Conservation (phyloP, 2,329 filamentous ascomycete species). For the Sarocladiaceae sp. region DNA sequence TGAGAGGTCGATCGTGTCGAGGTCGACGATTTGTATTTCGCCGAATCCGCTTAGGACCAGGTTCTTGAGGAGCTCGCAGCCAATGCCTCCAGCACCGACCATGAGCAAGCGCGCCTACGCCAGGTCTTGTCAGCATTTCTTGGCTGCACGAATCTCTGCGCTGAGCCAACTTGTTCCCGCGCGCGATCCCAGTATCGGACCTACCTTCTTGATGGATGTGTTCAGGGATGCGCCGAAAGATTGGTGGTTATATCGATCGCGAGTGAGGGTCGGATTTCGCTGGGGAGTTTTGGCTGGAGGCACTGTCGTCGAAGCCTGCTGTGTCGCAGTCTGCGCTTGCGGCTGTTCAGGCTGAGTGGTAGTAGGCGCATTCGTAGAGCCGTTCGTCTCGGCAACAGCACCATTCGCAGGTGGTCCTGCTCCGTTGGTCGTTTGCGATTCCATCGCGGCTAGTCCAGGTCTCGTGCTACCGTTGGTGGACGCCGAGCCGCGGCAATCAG, state of each 20-base stretch:
- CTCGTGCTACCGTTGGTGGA: no score
- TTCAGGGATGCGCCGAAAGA: slow-evolving; percentile 63
- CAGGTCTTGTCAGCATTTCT: no score
- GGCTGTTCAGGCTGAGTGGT: neutral
- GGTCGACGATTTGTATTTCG: slow-evolving; percentile 89
- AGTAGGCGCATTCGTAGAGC: neutral
- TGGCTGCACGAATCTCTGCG: no score
- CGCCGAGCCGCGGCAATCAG: no score
- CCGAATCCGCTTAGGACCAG: slow-evolving; percentile 87
- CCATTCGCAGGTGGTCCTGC: slow-evolving; percentile 1
- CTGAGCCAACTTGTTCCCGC: no score
- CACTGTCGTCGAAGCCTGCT: slow-evolving; percentile 14
- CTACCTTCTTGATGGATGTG: slow-evolving; percentile 62
- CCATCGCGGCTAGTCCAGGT: slow-evolving; percentile 1
- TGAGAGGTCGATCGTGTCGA: slow-evolving; percentile 96
- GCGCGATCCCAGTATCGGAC: no score
- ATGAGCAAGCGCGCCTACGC: slow-evolving; percentile 76
- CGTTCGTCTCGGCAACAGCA: neutral
- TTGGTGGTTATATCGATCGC: slow-evolving; percentile 54
- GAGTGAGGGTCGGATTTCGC: slow-evolving; percentile 24
- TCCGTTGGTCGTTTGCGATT: slow-evolving; percentile 3
- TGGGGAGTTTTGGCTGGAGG: slow-evolving; percentile 10
- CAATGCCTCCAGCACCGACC: slow-evolving; percentile 94
- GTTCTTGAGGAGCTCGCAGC: slow-evolving; percentile 96
- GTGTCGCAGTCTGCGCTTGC: neutral